These are phyloP conservation scores for Apiospora phragmitis DNA, from an alignment of 2,329 filamentous ascomycete species.

Conservation along the genomic window DNA sequence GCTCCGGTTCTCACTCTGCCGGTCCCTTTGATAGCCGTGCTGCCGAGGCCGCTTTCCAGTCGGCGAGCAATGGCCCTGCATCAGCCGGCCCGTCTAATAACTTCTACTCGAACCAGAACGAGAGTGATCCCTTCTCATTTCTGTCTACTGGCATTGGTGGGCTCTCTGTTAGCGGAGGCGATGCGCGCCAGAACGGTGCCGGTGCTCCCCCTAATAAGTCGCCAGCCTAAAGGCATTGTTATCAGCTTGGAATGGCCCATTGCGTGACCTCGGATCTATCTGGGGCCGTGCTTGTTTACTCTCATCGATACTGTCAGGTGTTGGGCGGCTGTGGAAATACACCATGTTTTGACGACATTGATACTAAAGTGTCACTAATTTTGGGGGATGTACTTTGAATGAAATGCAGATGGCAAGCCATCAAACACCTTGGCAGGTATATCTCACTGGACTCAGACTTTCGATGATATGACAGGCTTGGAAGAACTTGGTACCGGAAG, in stretches of 20 bases:
- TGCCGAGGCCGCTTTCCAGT: slow-evolving; percentile 91
- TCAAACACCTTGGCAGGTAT: slow-evolving; percentile 43
- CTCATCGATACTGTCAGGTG: slow-evolving; percentile 2
- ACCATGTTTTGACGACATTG: slow-evolving; percentile 15
- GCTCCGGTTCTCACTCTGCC: slow-evolving; percentile 76
- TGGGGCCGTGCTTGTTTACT: neutral
- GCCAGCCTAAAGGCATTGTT: slow-evolving; percentile 46
- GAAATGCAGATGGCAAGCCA: slow-evolving; percentile 42
- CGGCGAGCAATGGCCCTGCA: slow-evolving; percentile 77
- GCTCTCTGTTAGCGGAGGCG: slow-evolving; percentile 68
- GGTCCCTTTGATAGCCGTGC: slow-evolving; percentile 91
- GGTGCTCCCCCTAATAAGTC: slow-evolving; percentile 60
- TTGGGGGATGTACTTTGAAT: slow-evolving; percentile 40
- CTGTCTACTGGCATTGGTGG: slow-evolving; percentile 72
- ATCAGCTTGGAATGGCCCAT: slow-evolving; percentile 14
- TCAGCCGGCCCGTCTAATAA: slow-evolving; percentile 77
- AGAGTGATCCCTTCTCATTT: slow-evolving; percentile 79
- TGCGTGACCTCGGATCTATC: slow-evolving; percentile 16
- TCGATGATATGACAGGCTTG: slow-evolving; percentile 40
- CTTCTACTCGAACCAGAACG: slow-evolving; percentile 65
- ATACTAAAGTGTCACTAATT: slow-evolving; percentile 24
- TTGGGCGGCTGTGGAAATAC: slow-evolving; percentile 2
- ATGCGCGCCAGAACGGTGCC: slow-evolving; percentile 63
- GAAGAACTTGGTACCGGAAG: slow-evolving; percentile 42
- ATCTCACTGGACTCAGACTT: slow-evolving; percentile 44